Conservation (phyloP, 2,329 filamentous ascomycete species). For the Alternaria sp. region DNA sequence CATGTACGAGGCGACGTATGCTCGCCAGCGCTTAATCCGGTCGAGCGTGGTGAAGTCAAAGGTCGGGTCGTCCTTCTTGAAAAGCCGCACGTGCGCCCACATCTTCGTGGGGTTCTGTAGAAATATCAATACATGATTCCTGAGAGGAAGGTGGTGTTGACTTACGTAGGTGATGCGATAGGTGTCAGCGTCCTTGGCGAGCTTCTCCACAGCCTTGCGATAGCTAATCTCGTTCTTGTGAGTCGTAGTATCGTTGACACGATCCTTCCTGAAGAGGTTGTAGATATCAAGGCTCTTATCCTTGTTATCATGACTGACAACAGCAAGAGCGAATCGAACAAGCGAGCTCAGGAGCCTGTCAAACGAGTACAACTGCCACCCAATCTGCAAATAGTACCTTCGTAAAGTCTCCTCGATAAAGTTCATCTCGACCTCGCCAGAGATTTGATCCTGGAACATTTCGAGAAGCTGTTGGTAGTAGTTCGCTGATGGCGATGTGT, state of each 20-base stretch:
- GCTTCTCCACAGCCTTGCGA: conserved; percentile 89
- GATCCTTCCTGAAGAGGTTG: conserved; percentile 81
- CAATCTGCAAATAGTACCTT: conserved; percentile 87
- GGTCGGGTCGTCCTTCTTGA: conserved; percentile 82
- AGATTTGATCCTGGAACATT: conserved; percentile 85
- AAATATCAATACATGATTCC: conserved; percentile 31
- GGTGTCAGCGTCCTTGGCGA: conserved; percentile 89
- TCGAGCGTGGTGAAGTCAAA: conserved; percentile 76
- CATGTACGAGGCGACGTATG: conserved; percentile 92
- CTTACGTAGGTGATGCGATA: conserved; percentile 91
- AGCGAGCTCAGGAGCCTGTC: conserved; percentile 86
- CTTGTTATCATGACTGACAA: conserved; percentile 84
- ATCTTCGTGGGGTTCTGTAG: conserved; percentile 64
- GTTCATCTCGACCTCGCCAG: conserved; percentile 78
- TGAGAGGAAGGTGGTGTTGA: conserved; percentile 28
- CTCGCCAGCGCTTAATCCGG: conserved; percentile 77
- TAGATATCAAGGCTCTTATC: conserved; percentile 94
- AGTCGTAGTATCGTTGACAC: conserved; percentile 82
- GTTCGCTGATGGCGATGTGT: conserved; percentile 66
- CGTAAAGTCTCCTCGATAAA: conserved; percentile 90
- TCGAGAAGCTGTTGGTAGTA: conserved; percentile 87
- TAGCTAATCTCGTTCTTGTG: conserved; percentile 89
- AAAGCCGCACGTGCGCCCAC: conserved; percentile 77
- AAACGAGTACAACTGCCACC: conserved; percentile 93
- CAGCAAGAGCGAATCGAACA: conserved; percentile 79